phyloP scores from a whole-genome alignment of 2,329 filamentous ascomycete genomes.

The Aspergillus candidus region DNA sequence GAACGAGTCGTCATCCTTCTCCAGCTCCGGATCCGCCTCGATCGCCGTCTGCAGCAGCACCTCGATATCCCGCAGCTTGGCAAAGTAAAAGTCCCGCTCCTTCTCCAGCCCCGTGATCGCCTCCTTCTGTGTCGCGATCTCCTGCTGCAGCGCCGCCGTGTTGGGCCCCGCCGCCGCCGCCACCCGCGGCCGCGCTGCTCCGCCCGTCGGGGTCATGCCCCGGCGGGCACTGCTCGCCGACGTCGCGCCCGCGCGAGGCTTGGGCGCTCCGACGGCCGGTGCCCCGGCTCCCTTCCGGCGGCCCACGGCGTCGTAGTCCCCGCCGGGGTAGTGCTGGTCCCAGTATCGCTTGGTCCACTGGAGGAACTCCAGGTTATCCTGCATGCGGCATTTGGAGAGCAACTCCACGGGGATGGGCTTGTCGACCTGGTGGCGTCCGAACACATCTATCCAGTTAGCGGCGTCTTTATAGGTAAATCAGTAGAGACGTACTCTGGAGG shows the following conservation, averaged over 20 bases:
- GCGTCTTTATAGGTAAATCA: background rate
- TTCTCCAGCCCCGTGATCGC: conserved; percentile 91
- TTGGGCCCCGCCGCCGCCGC: conserved; percentile 47
- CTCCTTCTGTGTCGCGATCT: conserved; percentile 87
- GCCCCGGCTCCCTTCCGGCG: conserved; percentile 73
- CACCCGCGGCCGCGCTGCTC: conserved; percentile 41
- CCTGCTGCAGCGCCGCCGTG: conserved; percentile 68
- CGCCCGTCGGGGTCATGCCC: conserved; percentile 59
- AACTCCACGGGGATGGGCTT: conserved; percentile 82
- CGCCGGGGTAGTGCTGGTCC: conserved; percentile 96
- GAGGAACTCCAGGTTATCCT: conserved; percentile 98
- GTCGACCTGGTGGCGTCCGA: conserved; percentile 80
- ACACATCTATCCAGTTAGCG: conserved; percentile 52
- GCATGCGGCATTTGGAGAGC: conserved; percentile 98
- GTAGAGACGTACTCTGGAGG: conserved; percentile 69
- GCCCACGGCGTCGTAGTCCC: conserved; percentile 86
- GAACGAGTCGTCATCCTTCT: conserved; percentile 86
- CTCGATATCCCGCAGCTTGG: conserved; percentile 96
- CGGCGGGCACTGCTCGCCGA: conserved; percentile 45
- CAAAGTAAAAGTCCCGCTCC: conserved; percentile 98
- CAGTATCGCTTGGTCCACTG: conserved; percentile 96
- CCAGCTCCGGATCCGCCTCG: conserved; percentile 85
- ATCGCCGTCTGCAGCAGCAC: conserved; percentile 86
- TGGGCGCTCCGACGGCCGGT: conserved; percentile 42
- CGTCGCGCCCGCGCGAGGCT: conserved; percentile 45